A percentile compares a stretch with the other conserved stretches of the same genome.
These are phyloP conservation scores for Diaporthe sp. DNA, from an alignment of 2,329 filamentous ascomycete genomes.

Conservation along the genomic window DNA sequence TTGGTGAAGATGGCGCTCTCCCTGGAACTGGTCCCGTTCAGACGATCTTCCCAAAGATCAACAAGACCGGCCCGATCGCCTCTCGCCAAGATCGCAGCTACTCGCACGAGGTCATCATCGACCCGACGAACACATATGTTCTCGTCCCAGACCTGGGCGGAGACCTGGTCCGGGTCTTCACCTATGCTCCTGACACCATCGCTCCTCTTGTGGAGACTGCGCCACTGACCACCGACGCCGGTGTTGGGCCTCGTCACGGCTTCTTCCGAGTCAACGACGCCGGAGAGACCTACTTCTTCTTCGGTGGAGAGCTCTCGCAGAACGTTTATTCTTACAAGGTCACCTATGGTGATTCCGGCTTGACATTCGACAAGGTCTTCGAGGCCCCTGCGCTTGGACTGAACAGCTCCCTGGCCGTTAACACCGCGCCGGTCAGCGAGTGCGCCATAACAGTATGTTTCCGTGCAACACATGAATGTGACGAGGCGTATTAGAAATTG, in stretches of 20 bases:
- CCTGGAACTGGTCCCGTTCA: conserved; percentile 42
- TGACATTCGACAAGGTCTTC: conserved; percentile 44
- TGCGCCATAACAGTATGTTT: conserved; percentile 44
- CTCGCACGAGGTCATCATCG: conserved; percentile 74
- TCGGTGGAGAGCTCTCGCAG: conserved; percentile 45
- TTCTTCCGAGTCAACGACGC: conserved; percentile 43
- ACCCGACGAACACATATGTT: conserved; percentile 74
- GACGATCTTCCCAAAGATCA: conserved; percentile 43
- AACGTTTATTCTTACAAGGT: conserved; percentile 45
- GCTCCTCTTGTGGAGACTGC: conserved; percentile 42
- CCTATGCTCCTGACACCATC: conserved; percentile 43
- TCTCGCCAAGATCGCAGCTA: conserved; percentile 70
- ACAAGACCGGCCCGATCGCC: conserved; percentile 53
- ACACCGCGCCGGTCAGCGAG: conserved; percentile 44
- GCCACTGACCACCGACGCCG: conserved; percentile 41
- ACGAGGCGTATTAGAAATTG: neutral
- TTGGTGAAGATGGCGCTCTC: conserved; percentile 42
- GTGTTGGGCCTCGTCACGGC: conserved; percentile 43
- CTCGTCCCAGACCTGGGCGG: conserved; percentile 76
- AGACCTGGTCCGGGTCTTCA: conserved; percentile 72
- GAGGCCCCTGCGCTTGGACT: conserved; percentile 40
- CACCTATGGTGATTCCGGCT: conserved; percentile 42
- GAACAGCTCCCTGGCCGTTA: conserved; percentile 39
- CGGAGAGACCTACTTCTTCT: conserved; percentile 43
- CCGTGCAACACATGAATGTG: neutral